phyloP scores from a whole-genome alignment of 331 rosid species.

The Erythrophleum ivorense region DNA sequence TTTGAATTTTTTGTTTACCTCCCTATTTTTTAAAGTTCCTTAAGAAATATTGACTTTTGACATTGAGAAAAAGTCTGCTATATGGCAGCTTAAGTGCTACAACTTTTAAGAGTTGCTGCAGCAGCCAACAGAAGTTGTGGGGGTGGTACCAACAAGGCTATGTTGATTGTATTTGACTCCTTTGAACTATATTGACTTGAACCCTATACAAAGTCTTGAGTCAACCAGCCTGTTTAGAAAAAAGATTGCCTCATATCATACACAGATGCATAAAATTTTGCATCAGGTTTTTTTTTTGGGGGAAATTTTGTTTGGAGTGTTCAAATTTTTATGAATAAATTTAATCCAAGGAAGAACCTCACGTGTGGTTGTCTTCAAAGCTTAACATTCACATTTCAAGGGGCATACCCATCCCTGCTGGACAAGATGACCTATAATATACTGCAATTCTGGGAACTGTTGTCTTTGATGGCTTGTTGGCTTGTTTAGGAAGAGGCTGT shows the following conservation, averaged over 20 bases:
- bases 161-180: not conserved
- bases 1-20: no score
- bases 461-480: slow-evolving; percentile 7
- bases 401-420: not conserved
- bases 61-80: no score
- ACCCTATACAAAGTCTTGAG: not conserved
- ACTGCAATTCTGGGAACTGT: not conserved
- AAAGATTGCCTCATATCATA: not conserved
- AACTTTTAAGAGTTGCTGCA: no score
- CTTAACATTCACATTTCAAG: slow-evolving; percentile 7
- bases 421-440: not conserved
- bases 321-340: not conserved
- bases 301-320: no score
- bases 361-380: not conserved
- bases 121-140: no score
- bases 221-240: not conserved
- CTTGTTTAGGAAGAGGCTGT: not conserved
- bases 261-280: not conserved
- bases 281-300: no score
- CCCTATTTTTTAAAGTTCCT: no score
- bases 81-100: no score
- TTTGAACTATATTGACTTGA: slow-evolving; percentile 14
- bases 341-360: not conserved
- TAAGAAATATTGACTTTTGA: no score
- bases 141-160: no score